These are phyloP conservation scores for Anthracocystis walkeri DNA, from an alignment of 1,284 basidiomycete species.

Conservation along the genomic window DNA sequence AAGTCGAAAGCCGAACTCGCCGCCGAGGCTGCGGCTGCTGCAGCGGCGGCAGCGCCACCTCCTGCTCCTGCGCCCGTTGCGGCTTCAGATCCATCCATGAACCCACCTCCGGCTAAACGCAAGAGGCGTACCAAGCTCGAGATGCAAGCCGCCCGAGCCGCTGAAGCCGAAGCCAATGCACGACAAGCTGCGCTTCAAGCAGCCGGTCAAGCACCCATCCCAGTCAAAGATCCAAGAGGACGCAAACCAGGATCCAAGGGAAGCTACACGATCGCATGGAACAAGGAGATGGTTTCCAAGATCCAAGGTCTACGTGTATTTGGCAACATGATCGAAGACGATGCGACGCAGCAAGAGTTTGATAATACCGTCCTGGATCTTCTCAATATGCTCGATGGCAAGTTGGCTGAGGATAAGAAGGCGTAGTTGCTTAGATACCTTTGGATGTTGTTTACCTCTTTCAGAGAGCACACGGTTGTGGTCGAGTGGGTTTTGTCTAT, in stretches of 20 bases:
- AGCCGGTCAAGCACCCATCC: constrained; percentile 31
- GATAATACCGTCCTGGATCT: constrained; percentile 35
- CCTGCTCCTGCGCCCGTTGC: constrained; percentile 1
- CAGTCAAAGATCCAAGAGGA: constrained; percentile 34
- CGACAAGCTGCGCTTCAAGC: constrained; percentile 36
- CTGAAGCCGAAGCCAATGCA: constrained; percentile 27
- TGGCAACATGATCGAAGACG: constrained; percentile 52
- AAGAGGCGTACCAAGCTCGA: constrained; percentile 43
- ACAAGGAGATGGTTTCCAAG: constrained; percentile 46
- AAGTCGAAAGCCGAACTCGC: constrained; percentile 44
- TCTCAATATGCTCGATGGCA: constrained; percentile 45
- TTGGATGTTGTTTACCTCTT: too few species aligned
- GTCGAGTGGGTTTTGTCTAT: too few species aligned
- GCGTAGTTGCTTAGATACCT: not conserved
- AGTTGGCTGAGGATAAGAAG: constrained; percentile 33
- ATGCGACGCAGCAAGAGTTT: constrained; percentile 49
- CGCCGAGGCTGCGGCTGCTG: constrained; percentile 40
- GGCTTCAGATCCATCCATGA: constrained; percentile 25
- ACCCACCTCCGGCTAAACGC: constrained; percentile 34
- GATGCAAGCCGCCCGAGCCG: constrained; percentile 36
- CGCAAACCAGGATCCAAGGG: constrained; percentile 29
- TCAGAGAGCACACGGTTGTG: too few species aligned
- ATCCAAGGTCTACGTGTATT: constrained; percentile 45
- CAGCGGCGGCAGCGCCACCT: constrained; percentile 25
- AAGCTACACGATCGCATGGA: constrained; percentile 41